phyloP scores from a whole-genome alignment of 768 basidiomycete genomes.

The Hypsizygus marmoreus region DNA sequence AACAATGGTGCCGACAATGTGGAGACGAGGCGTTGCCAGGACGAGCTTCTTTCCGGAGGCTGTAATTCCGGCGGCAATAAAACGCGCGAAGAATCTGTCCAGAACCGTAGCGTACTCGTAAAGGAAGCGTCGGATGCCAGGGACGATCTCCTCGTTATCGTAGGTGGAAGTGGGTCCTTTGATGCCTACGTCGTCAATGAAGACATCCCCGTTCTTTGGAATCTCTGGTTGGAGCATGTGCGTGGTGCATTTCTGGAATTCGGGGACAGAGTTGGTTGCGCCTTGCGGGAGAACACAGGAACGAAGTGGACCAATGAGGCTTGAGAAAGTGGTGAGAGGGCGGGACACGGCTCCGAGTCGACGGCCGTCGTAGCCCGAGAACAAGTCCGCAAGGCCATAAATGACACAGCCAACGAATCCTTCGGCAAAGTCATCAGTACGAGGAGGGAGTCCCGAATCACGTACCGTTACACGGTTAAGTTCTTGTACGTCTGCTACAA shows the following conservation, averaged over 20 bases:
- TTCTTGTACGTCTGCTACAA: conserved; percentile 32
- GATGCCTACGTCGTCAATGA: conserved; percentile 21
- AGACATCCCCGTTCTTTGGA: conserved; percentile 11
- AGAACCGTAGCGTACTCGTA: conserved; percentile 24
- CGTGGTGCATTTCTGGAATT: conserved; percentile 27
- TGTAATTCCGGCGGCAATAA: conserved; percentile 30
- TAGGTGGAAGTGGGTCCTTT: conserved; percentile 19
- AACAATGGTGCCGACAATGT: conserved; percentile 31
- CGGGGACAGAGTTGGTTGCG: conserved; percentile 31
- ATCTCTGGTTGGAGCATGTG: conserved; percentile 19
- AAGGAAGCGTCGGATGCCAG: too few relatives aligned
- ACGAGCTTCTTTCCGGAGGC: conserved; percentile 32
- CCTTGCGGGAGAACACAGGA: conserved; percentile 33
- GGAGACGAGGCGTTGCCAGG: conserved; percentile 16
- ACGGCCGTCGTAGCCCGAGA: conserved; percentile 16
- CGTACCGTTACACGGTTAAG: conserved; percentile 33
- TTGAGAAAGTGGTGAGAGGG: conserved; percentile 36
- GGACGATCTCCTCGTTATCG: conserved; percentile 13
- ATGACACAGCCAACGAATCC: conserved; percentile 21
- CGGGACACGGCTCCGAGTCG: conserved; percentile 23
- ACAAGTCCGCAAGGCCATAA: conserved; percentile 29
- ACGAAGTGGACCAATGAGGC: conserved; percentile 22
- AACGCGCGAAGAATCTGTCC: conserved; percentile 20
- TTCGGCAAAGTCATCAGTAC: conserved; percentile 26
- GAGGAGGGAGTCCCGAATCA: conserved; percentile 24